phyloP scores from a whole-genome alignment of 768 basidiomycete species.

The Suillus subluteus region DNA sequence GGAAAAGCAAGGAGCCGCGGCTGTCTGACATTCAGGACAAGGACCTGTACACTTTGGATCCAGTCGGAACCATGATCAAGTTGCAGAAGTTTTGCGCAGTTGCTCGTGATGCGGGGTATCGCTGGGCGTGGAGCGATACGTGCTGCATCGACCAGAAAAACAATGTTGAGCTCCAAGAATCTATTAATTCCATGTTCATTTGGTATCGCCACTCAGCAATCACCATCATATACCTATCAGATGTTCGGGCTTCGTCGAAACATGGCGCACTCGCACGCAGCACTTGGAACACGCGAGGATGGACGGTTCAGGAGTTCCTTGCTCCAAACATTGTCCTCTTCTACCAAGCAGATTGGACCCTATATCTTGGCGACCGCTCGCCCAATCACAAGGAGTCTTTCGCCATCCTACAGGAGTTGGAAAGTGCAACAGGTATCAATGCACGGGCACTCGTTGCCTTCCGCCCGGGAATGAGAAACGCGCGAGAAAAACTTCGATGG shows the following conservation, averaged over 20 bases:
- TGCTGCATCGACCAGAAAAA: background rate
- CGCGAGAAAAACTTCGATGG: background rate
- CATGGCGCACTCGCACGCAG: background rate
- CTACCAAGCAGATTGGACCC: background rate
- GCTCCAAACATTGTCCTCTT: background rate
- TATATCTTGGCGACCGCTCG: background rate
- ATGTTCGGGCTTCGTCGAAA: background rate
- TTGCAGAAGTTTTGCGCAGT: background rate
- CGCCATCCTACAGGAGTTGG: background rate
- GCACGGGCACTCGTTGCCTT: background rate
- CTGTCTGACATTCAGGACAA: background rate
- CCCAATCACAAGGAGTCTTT: background rate
- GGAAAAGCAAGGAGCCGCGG: background rate
- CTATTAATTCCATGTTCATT: background rate
- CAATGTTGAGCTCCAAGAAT: background rate
- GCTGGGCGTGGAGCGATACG: background rate
- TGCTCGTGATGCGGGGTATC: background rate
- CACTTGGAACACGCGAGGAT: background rate
- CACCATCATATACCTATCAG: background rate
- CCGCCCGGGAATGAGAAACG: background rate
- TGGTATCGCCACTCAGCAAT: background rate
- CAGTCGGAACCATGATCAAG: background rate
- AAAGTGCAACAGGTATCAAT: background rate
- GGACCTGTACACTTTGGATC: background rate
- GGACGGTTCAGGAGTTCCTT: background rate